phyloP scores from a whole-genome alignment of 1,284 basidiomycete genomes.

The Ustilago sp. region DNA sequence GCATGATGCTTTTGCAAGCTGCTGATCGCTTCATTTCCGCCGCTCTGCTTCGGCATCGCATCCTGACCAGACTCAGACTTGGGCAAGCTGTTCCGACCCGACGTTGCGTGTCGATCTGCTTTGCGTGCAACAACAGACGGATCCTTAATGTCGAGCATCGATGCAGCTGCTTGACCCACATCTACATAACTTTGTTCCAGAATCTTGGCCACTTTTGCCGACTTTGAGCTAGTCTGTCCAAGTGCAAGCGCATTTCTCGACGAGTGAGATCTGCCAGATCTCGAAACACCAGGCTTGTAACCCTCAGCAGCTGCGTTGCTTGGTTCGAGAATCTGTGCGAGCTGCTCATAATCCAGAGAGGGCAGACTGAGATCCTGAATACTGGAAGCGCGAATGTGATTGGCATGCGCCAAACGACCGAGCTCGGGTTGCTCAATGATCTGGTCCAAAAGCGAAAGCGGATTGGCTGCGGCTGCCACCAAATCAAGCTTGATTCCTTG shows the following conservation, averaged over 20 bases:
- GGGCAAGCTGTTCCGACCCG: background rate
- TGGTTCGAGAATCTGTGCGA: conserved; percentile 46
- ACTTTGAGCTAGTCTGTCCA: background rate
- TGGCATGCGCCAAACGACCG: conserved; percentile 40
- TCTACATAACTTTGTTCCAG: conserved; percentile 60
- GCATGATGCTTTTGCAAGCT: conserved; percentile 23
- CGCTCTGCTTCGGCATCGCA: background rate
- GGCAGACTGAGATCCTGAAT: conserved; percentile 43
- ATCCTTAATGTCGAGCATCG: conserved; percentile 47
- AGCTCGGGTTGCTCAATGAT: conserved; percentile 35
- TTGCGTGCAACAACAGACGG: conserved; percentile 10
- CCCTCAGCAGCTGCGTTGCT: conserved; percentile 37
- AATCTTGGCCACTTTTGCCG: conserved; percentile 13
- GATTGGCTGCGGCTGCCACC: conserved; percentile 55
- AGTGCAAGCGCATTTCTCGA: background rate
- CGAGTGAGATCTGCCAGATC: conserved; percentile 6
- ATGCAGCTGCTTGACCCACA: conserved; percentile 51
- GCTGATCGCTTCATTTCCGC: conserved; percentile 5
- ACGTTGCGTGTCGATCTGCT: background rate
- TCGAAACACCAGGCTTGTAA: conserved; percentile 23
- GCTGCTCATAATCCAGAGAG: conserved; percentile 45
- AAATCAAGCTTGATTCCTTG: conserved; percentile 55
- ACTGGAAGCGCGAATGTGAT: conserved; percentile 19
- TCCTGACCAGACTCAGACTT: background rate
- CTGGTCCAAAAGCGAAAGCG: conserved; percentile 40